Base-by-base conservation (phyloP, 139 green algal genomes). In the Zygnema circumcarinatum region DNA sequence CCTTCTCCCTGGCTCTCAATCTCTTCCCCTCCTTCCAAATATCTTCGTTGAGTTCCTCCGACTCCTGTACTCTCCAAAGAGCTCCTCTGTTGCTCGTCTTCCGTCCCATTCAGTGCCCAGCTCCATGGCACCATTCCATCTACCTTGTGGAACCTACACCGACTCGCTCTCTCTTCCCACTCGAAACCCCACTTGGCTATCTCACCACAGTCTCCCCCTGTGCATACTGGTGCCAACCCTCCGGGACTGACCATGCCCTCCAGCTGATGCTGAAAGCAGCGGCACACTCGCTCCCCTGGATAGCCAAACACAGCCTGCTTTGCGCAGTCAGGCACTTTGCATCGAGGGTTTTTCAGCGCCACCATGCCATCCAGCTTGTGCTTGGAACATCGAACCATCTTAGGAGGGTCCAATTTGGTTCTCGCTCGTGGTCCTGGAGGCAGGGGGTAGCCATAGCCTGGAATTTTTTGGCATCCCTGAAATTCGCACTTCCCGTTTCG, bases 361-460 rank as follows among this genome's bases (percentile, higher is more conserved):
- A 78, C 69, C 69, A 78, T 78, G 11, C 69, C 69, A 25, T 78
- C 69, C 3, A 78, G 69, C 11, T 41, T 39, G 69, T 78, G 69
- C 16, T 78, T 7, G 11, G 69, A 78, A 41, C 69, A 78, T 39
- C 69, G 69, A 16, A 20, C 16, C 69, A 78, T 78, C 69, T 20
- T 78, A 3, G 69, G 69, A 25, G 69, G 69, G 69, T 78, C 16
- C 16, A 3, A 7, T 16, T 78, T 78, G 7, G 69, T 78, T 11
- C 69, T 3, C 7, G 69, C 11, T 39, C 69, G 69, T 25, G 16
- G 69, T 25, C 69, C 69, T 25, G 69, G 69, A 11, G 69, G 3
- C 35, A 7, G 11, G 7, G 69, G 69, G 69, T n/a, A 78, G 16
- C 69, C 69, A 16, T 78, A 78, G 11, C 69, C 69, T 22, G 69